Conservation (phyloP, 306 rosid genomes). For the Ceratonia siliqua region DNA sequence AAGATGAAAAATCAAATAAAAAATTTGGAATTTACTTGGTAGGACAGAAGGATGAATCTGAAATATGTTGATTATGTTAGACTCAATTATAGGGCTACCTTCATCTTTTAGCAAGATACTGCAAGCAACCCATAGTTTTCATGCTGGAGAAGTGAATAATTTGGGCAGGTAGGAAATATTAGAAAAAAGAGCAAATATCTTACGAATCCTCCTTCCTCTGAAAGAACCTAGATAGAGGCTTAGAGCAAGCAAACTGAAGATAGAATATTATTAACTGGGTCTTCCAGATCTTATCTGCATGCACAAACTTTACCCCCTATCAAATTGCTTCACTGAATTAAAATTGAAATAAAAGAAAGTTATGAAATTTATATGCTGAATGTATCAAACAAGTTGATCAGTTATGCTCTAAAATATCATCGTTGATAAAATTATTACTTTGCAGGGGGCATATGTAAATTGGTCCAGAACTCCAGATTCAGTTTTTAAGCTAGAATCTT, state of each 20-base stretch:
- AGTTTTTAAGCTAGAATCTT: constrained; percentile 21
- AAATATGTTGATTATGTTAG: constrained; percentile 9
- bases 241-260: neutral
- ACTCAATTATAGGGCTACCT: constrained; percentile 1
- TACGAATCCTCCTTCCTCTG: neutral
- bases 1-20: neutral
- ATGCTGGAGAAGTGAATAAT: neutral
- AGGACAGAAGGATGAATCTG: constrained; percentile 15
- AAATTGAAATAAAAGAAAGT: constrained; percentile 3
- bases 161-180: neutral
- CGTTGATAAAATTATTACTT: neutral
- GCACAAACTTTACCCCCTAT: neutral
- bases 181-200: neutral
- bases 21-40: neutral
- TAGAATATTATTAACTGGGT: constrained; percentile 4
- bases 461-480: constrained; percentile 5
- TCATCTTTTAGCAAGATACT: constrained; percentile 18
- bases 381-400: neutral
- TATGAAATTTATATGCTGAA: constrained; percentile 12
- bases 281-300: constrained; percentile 1
- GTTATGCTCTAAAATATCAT: neutral
- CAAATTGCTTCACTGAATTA: neutral
- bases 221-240: neutral
- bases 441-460: constrained; percentile 7
- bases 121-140: constrained; percentile 3